A percentile compares a stretch with the other conserved stretches of the same genome.
Evolutionary conservation across 2,329 filamentous ascomycete species (phyloP).

Genomic region (Aspergillus viridinutans): DNA sequence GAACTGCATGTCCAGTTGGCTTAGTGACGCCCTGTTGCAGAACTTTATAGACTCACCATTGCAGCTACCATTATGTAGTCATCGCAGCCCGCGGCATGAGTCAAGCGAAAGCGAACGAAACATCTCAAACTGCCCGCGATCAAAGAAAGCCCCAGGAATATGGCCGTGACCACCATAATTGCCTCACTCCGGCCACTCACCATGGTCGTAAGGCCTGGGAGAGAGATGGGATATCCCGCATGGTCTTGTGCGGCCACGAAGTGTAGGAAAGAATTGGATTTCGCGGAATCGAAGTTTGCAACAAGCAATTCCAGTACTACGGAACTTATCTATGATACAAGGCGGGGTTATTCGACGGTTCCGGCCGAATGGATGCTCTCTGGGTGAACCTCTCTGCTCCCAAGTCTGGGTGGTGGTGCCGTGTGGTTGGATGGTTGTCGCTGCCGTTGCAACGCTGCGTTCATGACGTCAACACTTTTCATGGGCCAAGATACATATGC

Average conservation of each 20-base stretch:
- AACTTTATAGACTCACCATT: slow-evolving; percentile 9
- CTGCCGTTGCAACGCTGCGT: neutral
- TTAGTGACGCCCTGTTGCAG: too few relatives aligned
- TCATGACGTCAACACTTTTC: neutral
- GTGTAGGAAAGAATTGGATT: neutral
- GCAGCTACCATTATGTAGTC: slow-evolving; percentile 25
- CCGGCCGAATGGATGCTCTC: too few relatives aligned
- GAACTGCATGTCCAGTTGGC: neutral
- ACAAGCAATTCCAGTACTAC: neutral
- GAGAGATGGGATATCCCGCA: neutral
- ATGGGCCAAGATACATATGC: too few relatives aligned
- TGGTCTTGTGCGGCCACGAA: neutral
- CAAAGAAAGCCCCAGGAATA: slow-evolving; percentile 18
- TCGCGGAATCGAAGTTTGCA: neutral
- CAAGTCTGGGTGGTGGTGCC: neutral
- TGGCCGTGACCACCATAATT: slow-evolving; percentile 6
- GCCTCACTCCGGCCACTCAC: neutral
- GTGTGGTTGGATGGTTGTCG: neutral
- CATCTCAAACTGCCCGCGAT: slow-evolving; percentile 22
- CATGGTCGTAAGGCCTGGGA: neutral
- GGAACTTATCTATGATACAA: neutral
- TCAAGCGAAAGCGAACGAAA: slow-evolving; percentile 23
- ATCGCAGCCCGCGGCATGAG: slow-evolving; percentile 27
- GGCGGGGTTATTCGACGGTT: too few relatives aligned
- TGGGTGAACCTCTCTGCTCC: neutral